These are phyloP conservation scores for Primulina eburnea DNA, from an alignment of 257 asterid species.

Conservation along the genomic window DNA sequence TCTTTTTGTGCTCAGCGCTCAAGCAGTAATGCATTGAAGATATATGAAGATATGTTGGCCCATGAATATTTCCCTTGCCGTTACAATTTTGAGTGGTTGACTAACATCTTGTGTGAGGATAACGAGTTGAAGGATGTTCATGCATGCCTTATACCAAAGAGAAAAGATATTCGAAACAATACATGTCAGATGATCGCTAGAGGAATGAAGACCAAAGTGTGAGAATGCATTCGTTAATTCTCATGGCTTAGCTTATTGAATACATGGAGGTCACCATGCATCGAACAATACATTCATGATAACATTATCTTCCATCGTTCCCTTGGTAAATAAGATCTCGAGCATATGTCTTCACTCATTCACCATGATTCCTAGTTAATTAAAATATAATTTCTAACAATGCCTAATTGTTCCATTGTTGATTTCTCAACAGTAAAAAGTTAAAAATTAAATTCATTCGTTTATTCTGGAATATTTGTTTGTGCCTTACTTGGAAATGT, in stretches of 20 bases:
- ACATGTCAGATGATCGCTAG: neutral
- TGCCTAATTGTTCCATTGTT: neutral
- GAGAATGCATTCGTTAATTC: neutral
- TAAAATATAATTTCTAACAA: neutral
- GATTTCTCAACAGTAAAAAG: neutral
- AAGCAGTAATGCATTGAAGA: constrained; percentile 43
- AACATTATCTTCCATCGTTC: too few relatives aligned
- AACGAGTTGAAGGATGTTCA: constrained; percentile 33
- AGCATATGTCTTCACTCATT: neutral
- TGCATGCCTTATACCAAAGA: constrained; percentile 25
- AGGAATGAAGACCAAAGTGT: neutral
- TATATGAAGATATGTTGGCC: constrained; percentile 51
- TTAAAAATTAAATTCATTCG: too few relatives aligned
- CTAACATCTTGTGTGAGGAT: constrained; percentile 33
- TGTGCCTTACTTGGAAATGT: neutral
- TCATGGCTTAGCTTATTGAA: neutral
- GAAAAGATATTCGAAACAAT: constrained; percentile 16
- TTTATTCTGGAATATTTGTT: too few relatives aligned
- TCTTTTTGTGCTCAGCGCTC: constrained; percentile 37
- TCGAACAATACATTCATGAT: neutral
- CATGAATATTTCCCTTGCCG: constrained; percentile 44
- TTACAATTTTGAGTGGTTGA: constrained; percentile 35
- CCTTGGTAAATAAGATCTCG: too few relatives aligned
- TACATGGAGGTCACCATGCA: neutral
- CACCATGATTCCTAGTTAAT: neutral